Evolutionary conservation across 257 asterid species (phyloP).

Genomic region (Euphrasia confusa): DNA sequence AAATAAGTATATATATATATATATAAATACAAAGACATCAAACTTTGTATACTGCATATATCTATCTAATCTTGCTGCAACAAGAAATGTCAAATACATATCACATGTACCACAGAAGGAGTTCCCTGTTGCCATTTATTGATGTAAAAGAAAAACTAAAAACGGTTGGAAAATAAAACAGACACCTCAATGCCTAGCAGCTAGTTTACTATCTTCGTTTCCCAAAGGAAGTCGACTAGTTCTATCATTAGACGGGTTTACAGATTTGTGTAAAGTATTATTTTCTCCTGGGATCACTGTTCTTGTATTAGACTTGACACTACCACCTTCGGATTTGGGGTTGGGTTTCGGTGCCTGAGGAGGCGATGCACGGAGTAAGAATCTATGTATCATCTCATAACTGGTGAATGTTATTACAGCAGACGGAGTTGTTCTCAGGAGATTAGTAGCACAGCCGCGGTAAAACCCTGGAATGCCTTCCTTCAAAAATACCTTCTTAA

Average conservation of each 20-base stretch:
- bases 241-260: constrained; percentile 40
- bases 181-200: constrained; percentile 36
- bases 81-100: constrained; percentile 11
- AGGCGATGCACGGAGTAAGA: constrained; percentile 43
- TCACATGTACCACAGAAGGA: not conserved
- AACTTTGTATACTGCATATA: constrained; percentile 11
- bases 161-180: constrained; percentile 17
- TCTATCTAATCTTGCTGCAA: constrained; percentile 9
- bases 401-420: constrained; percentile 90
- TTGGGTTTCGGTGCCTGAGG: constrained; percentile 44
- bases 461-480: constrained; percentile 49
- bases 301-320: constrained; percentile 27
- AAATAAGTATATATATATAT: constrained; percentile 4
- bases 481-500: not conserved
- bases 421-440: constrained; percentile 87
- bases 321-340: constrained; percentile 39
- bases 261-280: constrained; percentile 30
- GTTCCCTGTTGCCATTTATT: too few relatives aligned
- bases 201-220: constrained; percentile 37
- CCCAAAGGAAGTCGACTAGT: constrained; percentile 42
- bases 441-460: constrained; percentile 97
- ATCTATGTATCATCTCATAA: constrained; percentile 78
- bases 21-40: not conserved
- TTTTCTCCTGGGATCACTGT: constrained; percentile 28
- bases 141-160: constrained; percentile 9